Conservation (phyloP, 495 filamentous ascomycete species). For the Penicillium paradoxum region DNA sequence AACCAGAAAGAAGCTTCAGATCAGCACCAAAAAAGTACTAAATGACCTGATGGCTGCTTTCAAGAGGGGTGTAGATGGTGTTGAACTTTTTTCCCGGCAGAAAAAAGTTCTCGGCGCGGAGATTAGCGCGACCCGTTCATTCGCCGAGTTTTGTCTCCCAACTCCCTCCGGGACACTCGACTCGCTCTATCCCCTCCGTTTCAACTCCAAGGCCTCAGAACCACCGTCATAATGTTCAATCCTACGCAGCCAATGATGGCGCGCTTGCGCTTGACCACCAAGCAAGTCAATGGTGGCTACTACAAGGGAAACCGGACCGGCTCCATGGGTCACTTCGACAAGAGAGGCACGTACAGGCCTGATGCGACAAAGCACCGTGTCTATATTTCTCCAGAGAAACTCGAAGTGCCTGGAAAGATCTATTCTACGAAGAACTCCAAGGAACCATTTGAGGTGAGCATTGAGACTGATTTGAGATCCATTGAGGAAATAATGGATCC, state of each 20-base stretch:
- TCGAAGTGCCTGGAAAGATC: conserved; percentile 31
- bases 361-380: conserved; percentile 85
- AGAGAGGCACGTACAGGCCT: conserved; percentile 76
- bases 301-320: conserved; percentile 95
- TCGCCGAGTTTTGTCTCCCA: conserved; percentile 15
- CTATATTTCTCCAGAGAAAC: conserved; percentile 68
- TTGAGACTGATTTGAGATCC: background rate
- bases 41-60: conserved; percentile 11
- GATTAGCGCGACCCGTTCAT: conserved; percentile 31
- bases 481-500: conserved; percentile 6
- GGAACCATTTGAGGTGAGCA: background rate
- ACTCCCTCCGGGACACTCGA: conserved; percentile 7
- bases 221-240: conserved; percentile 49
- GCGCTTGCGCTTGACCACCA: conserved; percentile 77
- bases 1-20: conserved; percentile 8
- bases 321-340: conserved; percentile 79
- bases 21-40: conserved; percentile 3
- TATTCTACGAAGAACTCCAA: background rate
- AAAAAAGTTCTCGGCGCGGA: conserved; percentile 42
- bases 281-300: conserved; percentile 85
- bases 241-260: conserved; percentile 66
- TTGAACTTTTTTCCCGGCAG: conserved; percentile 30
- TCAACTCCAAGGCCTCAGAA: background rate
- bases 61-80: conserved; percentile 16
- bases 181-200: background rate